A percentile compares a stretch with the other conserved stretches of the same genome.
These are phyloP conservation scores for Salvia hispanica DNA, from an alignment of 257 asterid genomes.

Conservation along the genomic window DNA sequence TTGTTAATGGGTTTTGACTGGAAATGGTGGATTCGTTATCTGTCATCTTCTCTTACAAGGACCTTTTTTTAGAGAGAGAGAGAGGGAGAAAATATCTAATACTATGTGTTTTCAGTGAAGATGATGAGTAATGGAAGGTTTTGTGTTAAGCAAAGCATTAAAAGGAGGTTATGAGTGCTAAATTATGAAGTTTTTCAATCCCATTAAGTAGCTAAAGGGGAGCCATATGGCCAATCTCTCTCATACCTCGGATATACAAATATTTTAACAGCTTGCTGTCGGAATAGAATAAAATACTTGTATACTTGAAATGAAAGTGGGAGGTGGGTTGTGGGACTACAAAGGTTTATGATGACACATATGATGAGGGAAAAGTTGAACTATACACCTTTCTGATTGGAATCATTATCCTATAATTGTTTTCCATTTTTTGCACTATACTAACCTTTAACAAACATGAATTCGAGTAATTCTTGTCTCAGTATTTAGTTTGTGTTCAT, in stretches of 20 bases:
- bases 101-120: conserved; percentile 30
- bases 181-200: conserved; percentile 30
- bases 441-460: conserved; percentile 17
- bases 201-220: conserved; percentile 26
- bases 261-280: conserved; percentile 48
- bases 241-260: conserved; percentile 41
- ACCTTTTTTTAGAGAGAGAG: neutral
- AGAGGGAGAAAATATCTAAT: conserved; percentile 29
- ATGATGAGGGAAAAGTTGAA: conserved; percentile 60
- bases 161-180: conserved; percentile 35
- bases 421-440: conserved; percentile 35
- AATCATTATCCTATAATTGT: conserved; percentile 84
- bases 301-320: conserved; percentile 1
- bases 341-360: conserved; percentile 64
- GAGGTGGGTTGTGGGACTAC: conserved; percentile 18
- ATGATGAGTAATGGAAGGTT: conserved; percentile 21
- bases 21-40: conserved; percentile 45
- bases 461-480: too few species aligned
- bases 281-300: conserved; percentile 26
- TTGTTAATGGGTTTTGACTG: conserved; percentile 37
- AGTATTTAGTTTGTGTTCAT: too few species aligned
- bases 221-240: neutral
- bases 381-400: conserved; percentile 53
- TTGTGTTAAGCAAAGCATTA: conserved; percentile 20
- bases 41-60: conserved; percentile 46